A percentile compares a stretch with the other conserved stretches of the same genome.
phyloP scores from a whole-genome alignment of 768 basidiomycete genomes.

The Postia placenta region DNA sequence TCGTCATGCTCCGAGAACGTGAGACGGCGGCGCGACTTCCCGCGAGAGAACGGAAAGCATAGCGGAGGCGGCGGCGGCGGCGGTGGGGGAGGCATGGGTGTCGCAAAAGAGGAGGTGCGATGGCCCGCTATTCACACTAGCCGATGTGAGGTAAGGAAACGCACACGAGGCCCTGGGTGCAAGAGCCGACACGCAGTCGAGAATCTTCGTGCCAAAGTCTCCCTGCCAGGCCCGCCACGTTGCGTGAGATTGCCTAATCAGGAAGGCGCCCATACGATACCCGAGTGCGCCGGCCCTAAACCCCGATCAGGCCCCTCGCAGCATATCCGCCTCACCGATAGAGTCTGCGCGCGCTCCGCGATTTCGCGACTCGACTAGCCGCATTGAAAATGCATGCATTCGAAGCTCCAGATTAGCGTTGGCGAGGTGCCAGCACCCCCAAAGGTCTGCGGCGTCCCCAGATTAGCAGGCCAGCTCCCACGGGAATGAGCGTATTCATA shows the following conservation, averaged over 20 bases:
- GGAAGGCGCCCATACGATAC: neutral
- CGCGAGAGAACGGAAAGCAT: constrained; percentile 22
- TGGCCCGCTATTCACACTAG: constrained; percentile 6
- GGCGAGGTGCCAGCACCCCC: neutral
- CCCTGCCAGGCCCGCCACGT: constrained; percentile 4
- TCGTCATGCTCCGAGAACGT: constrained; percentile 21
- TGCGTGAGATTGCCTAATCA: neutral
- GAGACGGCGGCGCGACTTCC: constrained; percentile 17
- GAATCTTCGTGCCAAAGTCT: neutral
- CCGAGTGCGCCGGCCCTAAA: constrained; percentile 4
- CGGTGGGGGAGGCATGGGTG: constrained; percentile 26
- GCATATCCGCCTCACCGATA: neutral
- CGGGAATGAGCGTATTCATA: constrained; percentile 2
- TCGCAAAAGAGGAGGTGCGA: constrained; percentile 18
- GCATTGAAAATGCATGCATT: neutral
- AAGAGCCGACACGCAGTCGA: constrained; percentile 1
- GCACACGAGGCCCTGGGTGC: constrained; percentile 19
- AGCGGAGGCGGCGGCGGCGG: constrained; percentile 25
- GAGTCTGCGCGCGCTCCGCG: neutral
- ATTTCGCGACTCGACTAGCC: neutral
- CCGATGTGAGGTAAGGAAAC: constrained; percentile 12
- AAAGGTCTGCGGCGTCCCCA: neutral
- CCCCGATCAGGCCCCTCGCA: neutral
- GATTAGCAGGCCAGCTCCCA: neutral
- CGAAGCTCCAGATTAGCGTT: neutral